Evolutionary conservation across 2,329 filamentous ascomycete species (phyloP), one percentile per base, ranked within the genome.

Genomic region (Fusarium sp.): DNA sequence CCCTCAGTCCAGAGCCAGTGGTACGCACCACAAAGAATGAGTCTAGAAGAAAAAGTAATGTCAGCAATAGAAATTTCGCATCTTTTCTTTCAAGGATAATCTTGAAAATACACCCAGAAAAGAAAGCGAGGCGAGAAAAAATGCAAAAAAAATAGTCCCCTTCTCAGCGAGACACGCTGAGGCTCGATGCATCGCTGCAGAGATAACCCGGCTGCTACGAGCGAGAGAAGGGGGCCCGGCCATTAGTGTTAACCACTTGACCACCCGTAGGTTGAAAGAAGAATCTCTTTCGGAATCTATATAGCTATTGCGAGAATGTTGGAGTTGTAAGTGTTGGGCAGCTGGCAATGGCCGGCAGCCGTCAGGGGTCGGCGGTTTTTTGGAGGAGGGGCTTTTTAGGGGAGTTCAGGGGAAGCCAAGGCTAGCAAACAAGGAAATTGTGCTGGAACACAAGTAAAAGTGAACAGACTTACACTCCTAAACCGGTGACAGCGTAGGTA

Each of bases 1-100:
- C 85, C 47, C 40, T 84, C 81, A 62, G 90, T 85, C 87, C 88
- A 91, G 8, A 84, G 57, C 31, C 81, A 78, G 71, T 91, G 90
- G 76, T 91, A 91, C 1, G 87, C 46, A 0, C 76, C 85, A 57
- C 88, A 91, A 0, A 83, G 21, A 9, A 82, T 62, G 11, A 36
- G 34, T 31, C 34, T 36, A 36, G 34, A 36, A 36, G 34, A 36
- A 36, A 36, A 8, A 36, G 17, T 17, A 36, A n/a, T 36, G 15
- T 36, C 7, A 15, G 17, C 15, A 36, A 9, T 17, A 14, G 34
- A 7, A 13, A 31, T 31, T 8, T 17, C 5, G 14, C 17, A 7
- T 36, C 8, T 14, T 15, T 17, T 33, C 9, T 8, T 15, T 17
- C 14, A 17, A 17, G 17, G 1, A 15, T 4, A 17, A 7, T 36